Conservation (phyloP, 257 asterid genomes). For the Gardenia jasminoides region DNA sequence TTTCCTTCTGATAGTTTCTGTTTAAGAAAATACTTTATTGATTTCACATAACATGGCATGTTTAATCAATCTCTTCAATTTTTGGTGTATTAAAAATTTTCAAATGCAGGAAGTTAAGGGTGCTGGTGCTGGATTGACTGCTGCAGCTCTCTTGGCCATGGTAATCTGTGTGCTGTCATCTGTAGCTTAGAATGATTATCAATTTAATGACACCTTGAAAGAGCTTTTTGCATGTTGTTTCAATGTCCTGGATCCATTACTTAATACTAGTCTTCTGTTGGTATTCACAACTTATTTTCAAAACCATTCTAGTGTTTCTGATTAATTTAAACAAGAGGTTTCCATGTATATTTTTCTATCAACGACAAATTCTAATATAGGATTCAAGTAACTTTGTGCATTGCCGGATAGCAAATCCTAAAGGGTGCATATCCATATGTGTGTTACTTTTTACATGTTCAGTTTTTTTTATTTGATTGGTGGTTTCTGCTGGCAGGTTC, state of each 20-base stretch:
- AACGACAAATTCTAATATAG: neutral
- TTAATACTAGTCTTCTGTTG: neutral
- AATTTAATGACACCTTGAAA: conserved; percentile 5
- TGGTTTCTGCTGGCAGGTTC: conserved; percentile 60
- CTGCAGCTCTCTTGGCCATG: conserved; percentile 97
- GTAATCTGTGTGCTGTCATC: conserved; percentile 36
- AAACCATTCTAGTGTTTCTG: neutral
- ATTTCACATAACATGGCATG: neutral
- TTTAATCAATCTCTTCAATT: neutral
- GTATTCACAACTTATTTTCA: neutral
- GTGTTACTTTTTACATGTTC: neutral
- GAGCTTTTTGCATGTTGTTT: neutral
- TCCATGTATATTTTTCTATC: neutral
- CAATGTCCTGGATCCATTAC: neutral
- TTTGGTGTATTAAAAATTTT: conserved; percentile 12
- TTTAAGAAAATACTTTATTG: neutral
- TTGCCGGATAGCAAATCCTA: neutral
- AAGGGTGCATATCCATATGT: neutral
- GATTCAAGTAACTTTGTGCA: neutral
- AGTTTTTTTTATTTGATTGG: conserved; percentile 5
- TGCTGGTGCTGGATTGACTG: conserved; percentile 94
- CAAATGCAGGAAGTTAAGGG: conserved; percentile 90
- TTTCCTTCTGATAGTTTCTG: conserved; percentile 11
- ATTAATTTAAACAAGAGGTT: conserved; percentile 2
- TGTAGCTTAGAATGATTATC: conserved; percentile 3